Conservation (phyloP, 2,329 filamentous ascomycete species). For the Ophiostoma triangulosporum region DNA sequence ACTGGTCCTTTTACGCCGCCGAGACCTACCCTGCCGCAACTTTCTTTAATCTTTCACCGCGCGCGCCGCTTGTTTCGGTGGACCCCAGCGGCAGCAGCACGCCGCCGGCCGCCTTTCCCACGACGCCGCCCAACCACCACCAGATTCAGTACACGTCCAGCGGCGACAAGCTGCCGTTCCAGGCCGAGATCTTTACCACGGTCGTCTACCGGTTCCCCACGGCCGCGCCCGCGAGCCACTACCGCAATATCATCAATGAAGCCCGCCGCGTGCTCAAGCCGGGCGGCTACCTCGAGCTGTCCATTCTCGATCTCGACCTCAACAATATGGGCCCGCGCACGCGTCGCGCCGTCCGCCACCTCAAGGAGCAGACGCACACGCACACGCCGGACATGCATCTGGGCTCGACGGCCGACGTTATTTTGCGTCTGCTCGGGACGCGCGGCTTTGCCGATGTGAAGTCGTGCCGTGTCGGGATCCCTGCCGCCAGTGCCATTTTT, state of each 20-base stretch:
- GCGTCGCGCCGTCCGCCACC: slow-evolving; percentile 50
- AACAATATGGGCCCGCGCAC: slow-evolving; percentile 68
- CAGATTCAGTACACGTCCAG: slow-evolving; percentile 57
- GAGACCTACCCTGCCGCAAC: slow-evolving; percentile 63
- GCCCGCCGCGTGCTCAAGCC: slow-evolving; percentile 66
- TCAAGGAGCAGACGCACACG: slow-evolving; percentile 58
- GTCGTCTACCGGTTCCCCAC: slow-evolving; percentile 67
- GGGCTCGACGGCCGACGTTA: slow-evolving; percentile 42
- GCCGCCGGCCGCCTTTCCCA: background rate
- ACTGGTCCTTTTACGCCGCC: slow-evolving; percentile 79
- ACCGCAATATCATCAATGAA: slow-evolving; percentile 59
- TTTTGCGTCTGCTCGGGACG: slow-evolving; percentile 53
- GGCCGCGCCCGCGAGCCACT: slow-evolving; percentile 53
- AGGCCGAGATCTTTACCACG: slow-evolving; percentile 58
- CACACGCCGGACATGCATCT: slow-evolving; percentile 47
- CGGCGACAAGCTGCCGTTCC: slow-evolving; percentile 58
- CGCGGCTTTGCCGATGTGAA: slow-evolving; percentile 61
- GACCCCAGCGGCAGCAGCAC: slow-evolving; percentile 19
- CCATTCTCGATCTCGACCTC: slow-evolving; percentile 65
- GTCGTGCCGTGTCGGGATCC: slow-evolving; percentile 64
- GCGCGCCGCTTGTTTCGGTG: slow-evolving; percentile 35
- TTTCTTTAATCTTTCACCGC: slow-evolving; percentile 62
- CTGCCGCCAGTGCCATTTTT: slow-evolving; percentile 43
- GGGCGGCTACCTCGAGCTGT: slow-evolving; percentile 66
- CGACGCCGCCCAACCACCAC: slow-evolving; percentile 54